A percentile compares a stretch with the other conserved stretches of the same genome.
Evolutionary conservation across 257 asterid species (phyloP).

Genomic region (Solanum chiquidenum): DNA sequence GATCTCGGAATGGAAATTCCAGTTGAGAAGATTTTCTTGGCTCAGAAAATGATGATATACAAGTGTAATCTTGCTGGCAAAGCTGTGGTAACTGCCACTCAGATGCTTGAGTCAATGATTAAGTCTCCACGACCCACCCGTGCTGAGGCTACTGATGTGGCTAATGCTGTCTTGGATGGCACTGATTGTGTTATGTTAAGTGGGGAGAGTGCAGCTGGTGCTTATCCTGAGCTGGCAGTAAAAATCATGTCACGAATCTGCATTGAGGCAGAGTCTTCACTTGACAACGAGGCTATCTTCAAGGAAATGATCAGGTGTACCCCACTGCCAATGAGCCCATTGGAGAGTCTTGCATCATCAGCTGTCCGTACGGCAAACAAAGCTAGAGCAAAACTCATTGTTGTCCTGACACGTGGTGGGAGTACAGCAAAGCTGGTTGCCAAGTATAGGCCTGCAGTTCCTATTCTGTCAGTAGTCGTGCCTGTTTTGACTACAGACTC

Average conservation of each 20-base stretch:
- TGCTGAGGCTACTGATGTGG: slow-evolving; percentile 91
- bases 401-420: slow-evolving; percentile 83
- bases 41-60: slow-evolving; percentile 91
- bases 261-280: slow-evolving; percentile 74
- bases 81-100: slow-evolving; percentile 88
- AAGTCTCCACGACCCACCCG: slow-evolving; percentile 93
- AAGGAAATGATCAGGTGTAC: slow-evolving; percentile 66
- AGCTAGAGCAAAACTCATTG: slow-evolving; percentile 60
- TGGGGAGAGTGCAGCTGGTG: slow-evolving; percentile 91
- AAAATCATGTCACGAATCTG: slow-evolving; percentile 72
- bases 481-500: slow-evolving; percentile 58
- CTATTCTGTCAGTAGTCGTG: slow-evolving; percentile 72
- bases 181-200: slow-evolving; percentile 89
- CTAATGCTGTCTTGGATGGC: slow-evolving; percentile 84
- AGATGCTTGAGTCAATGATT: slow-evolving; percentile 92
- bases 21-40: slow-evolving; percentile 77
- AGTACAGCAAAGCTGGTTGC: slow-evolving; percentile 79
- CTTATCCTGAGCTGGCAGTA: slow-evolving; percentile 76
- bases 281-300: slow-evolving; percentile 58
- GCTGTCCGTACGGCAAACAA: slow-evolving; percentile 76
- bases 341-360: slow-evolving; percentile 72
- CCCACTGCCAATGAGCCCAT: slow-evolving; percentile 82
- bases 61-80: slow-evolving; percentile 80
- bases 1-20: slow-evolving; percentile 95
- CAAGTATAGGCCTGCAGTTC: slow-evolving; percentile 79